Evolutionary conservation across 148 eudicot genomes (phyloP), one percentile per base, ranked within the genome.

Genomic region (Rhododendron vialii): DNA sequence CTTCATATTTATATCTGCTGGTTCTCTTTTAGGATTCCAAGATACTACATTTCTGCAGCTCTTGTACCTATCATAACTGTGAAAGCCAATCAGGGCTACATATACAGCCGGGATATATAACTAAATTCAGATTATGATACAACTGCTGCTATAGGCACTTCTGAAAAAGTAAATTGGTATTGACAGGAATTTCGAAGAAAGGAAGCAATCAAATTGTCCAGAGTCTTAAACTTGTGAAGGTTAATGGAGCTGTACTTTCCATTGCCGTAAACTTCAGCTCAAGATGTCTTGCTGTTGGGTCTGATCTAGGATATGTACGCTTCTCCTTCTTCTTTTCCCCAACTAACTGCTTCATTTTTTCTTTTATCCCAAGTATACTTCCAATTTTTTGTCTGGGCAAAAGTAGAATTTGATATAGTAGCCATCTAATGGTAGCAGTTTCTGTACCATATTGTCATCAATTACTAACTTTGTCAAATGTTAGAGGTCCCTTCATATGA

Each of bases 281-380:
- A 73, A 92, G 87, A 81, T 93, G 90, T 87, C 89, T 97, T 88
- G 98, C 96, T 41, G 93, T 97, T 85, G 99, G 99, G 9, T 91
- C 96, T 80, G 98, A 94, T 80, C 91, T 93, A 89, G 99, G 98
- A 92, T 92, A 93, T 92, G 99, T 97, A 93, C 89, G 99, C 55
- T 78, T 85, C 71, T 48, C 59, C 51, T 88, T 55, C 71, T 24
- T 47, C 51, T 78, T 82, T 33, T 45, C 28, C 63, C 55, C 36
- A 47, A 48, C 36, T 38, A 79, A 28, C 48, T 38, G 36, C 20
- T 26, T 75, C 36, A 17, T 28, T 36, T 7, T 55, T 65, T 26
- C 3, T 12, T 67, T 67, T 67, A 47, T 30, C 82, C 82, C 11
- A 18, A 67, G 17, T 57, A n/a, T 28, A 22, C 74, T 67, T n/a